These are phyloP conservation scores for Clavulina sp. DNA, from an alignment of 768 basidiomycete species.

Conservation along the genomic window DNA sequence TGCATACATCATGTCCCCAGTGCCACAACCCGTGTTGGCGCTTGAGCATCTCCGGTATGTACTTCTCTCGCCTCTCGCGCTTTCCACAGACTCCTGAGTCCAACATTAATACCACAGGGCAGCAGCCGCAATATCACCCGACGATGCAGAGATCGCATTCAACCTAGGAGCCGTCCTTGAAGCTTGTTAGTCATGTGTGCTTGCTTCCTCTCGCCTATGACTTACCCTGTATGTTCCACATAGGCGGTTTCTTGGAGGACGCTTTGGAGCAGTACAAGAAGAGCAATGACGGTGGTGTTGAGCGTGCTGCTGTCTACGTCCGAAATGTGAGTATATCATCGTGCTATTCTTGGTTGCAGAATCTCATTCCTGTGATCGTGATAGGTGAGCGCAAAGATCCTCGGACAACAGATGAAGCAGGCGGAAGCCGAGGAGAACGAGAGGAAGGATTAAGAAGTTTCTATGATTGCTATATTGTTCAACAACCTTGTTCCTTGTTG, in stretches of 20 bases:
- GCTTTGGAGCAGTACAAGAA: constrained; percentile 68
- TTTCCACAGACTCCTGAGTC: constrained; percentile 15
- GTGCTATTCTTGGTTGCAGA: constrained; percentile 9
- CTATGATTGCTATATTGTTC: too few relatives aligned
- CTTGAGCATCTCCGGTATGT: constrained; percentile 65
- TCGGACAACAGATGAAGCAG: constrained; percentile 39
- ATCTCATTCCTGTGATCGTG: not conserved
- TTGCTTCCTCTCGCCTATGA: not conserved
- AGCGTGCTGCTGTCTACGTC: constrained; percentile 60
- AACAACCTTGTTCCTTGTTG: too few relatives aligned
- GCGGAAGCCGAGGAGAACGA: not conserved
- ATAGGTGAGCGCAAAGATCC: constrained; percentile 67
- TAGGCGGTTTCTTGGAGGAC: constrained; percentile 66
- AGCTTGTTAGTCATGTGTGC: constrained; percentile 44
- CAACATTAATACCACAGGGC: constrained; percentile 33
- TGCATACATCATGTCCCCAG: constrained; percentile 69
- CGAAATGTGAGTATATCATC: constrained; percentile 41
- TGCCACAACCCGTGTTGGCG: constrained; percentile 70
- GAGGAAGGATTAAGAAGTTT: not conserved
- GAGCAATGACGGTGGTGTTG: constrained; percentile 59
- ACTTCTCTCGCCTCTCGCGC: constrained; percentile 5
- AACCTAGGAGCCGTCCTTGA: constrained; percentile 82
- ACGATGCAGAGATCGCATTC: constrained; percentile 83
- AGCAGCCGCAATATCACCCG: constrained; percentile 65
- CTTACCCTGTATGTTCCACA: constrained; percentile 13